Conservation (phyloP, 2,329 filamentous ascomycete genomes). For the Scleromitrula shiraiana region DNA sequence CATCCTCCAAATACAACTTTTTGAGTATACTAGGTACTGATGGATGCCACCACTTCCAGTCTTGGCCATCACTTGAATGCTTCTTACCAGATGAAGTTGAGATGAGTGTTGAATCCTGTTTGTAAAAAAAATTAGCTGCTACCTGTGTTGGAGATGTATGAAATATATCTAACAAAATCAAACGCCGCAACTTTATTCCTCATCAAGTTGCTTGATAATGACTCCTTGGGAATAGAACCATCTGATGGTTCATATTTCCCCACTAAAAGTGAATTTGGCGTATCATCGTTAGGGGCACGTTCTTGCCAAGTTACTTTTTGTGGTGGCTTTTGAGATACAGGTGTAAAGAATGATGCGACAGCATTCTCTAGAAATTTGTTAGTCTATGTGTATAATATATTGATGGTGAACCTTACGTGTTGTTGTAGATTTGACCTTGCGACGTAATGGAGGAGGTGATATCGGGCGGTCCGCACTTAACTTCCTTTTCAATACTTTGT, state of each 20-base stretch:
- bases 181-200: slow-evolving; percentile 62
- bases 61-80: slow-evolving; percentile 59
- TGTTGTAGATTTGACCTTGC: slow-evolving; percentile 30
- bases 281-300: slow-evolving; percentile 45
- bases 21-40: slow-evolving; percentile 60
- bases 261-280: slow-evolving; percentile 57
- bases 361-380: slow-evolving; percentile 48
- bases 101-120: slow-evolving; percentile 80
- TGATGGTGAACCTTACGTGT: slow-evolving; percentile 25
- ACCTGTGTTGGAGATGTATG: neutral
- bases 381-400: slow-evolving; percentile 5
- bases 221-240: slow-evolving; percentile 16
- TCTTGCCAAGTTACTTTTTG: slow-evolving; percentile 66
- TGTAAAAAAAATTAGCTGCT: neutral
- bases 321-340: slow-evolving; percentile 73
- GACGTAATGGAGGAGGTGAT: slow-evolving; percentile 29
- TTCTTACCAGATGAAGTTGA: slow-evolving; percentile 71
- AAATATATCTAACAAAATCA: slow-evolving; percentile 44
- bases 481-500: slow-evolving; percentile 23
- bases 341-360: slow-evolving; percentile 82
- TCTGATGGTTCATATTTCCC: slow-evolving; percentile 55
- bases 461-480: slow-evolving; percentile 19
- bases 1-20: slow-evolving; percentile 58
- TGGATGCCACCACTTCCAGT: slow-evolving; percentile 93
- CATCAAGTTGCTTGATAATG: slow-evolving; percentile 21